Base-by-base conservation (phyloP, 768 basidiomycete genomes). In the Rhodotorula babjevae region DNA sequence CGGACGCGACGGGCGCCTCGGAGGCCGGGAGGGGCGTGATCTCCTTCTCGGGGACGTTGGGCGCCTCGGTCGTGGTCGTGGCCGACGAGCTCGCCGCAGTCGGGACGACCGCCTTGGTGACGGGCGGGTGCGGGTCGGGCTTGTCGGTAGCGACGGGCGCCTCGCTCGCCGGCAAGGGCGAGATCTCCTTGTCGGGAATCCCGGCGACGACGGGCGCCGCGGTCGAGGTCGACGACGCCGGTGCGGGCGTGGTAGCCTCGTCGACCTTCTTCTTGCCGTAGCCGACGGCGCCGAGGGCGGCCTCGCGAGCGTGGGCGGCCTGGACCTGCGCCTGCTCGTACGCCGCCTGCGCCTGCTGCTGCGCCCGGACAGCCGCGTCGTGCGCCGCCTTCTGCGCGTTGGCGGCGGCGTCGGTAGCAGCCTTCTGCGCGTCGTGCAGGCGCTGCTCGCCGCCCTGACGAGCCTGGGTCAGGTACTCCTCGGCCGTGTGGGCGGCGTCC, bases 401-500 rank as follows among this genome's bases (percentile, higher is more conserved):
- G 18, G 27, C 31, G 56, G 40, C 29, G 29, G 31, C 25, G 47
- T 59, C 57, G 25, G 15, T 57, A 2, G 10, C 10, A 3, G 57
- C 65, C 15, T 59, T 47, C 46, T 66, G 9, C 23, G 27, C 21
- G 58, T 36, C 36, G 36, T 36, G 36, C 36, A 36, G 36, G 36
- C 40, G 47, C 33, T 40, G 46, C 49, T 59, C 57, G 25, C 57
- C 65, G 31, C 50, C 57, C 27, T 66, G 65, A 5, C 16, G 47
- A 15, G 58, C 61, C 53, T 49, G 47, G 49, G 67, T 62, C 31
- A 77, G 60, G 59, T 66, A 72, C 29, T 50, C 53, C 8, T 64
- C 63, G 0, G 76, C 71, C 42, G 55, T 57, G 49, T 65, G 16
- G 2, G 73, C 77, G 36, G 74, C 57, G 57, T 50, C 47, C 40